A percentile compares a stretch with the other conserved stretches of the same genome.
Evolutionary conservation across 768 basidiomycete species (phyloP).

Genomic region (Russula virescens): DNA sequence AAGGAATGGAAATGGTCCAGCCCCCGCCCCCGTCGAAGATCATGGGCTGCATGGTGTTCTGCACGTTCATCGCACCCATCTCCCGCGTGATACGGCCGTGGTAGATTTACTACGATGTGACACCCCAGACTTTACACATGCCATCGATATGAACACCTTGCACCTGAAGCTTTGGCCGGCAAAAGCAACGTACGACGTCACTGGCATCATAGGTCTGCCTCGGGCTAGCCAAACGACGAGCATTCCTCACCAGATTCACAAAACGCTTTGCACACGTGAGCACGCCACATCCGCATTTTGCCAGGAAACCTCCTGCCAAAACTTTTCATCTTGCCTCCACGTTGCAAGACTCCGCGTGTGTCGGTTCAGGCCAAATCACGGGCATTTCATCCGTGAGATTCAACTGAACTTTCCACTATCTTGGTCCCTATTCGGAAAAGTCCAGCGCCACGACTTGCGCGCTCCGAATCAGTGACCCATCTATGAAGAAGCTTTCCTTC

Average conservation of each 20-base stretch:
- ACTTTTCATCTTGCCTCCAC: constrained; percentile 18
- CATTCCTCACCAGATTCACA: constrained; percentile 24
- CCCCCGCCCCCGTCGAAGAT: constrained; percentile 6
- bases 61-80: constrained; percentile 8
- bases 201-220: constrained; percentile 22
- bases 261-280: constrained; percentile 22
- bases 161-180: constrained; percentile 4
- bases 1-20: constrained; percentile 5
- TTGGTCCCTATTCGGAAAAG: constrained; percentile 7
- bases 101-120: constrained; percentile 19
- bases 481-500: constrained; percentile 19
- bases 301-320: constrained; percentile 22
- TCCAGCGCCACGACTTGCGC: constrained; percentile 23
- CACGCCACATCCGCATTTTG: constrained; percentile 24
- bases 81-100: constrained; percentile 11
- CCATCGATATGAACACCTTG: constrained; percentile 21
- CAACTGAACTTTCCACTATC: constrained; percentile 12
- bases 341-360: constrained; percentile 24
- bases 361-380: constrained; percentile 21
- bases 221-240: constrained; percentile 23
- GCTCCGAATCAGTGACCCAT: constrained; percentile 24
- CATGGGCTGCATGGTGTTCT: constrained; percentile 1
- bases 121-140: constrained; percentile 8
- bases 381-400: constrained; percentile 18
- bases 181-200: constrained; percentile 18